Conservation (phyloP, 176 grass and related monocot species). For the Eragrostis nindensis region DNA sequence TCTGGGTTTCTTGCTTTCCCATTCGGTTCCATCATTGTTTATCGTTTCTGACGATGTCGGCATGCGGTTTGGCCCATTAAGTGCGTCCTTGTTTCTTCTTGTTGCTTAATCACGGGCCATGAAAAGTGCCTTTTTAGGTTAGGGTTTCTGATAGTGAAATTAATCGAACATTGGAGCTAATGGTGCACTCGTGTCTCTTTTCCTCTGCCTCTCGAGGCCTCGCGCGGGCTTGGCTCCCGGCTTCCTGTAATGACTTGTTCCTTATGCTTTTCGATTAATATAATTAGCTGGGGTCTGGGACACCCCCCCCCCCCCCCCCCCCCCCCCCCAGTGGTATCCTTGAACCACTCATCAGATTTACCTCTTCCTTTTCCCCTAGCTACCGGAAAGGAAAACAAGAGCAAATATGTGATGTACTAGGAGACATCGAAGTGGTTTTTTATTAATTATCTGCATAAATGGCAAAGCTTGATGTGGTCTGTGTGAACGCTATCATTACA, state of each 20-base stretch:
- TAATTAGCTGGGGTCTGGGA: no score
- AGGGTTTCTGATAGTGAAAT: constrained; percentile 7
- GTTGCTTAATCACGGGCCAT: background rate
- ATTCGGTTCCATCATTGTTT: background rate
- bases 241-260: no score
- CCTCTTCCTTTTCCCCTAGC: background rate
- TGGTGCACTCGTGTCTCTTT: no score
- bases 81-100: background rate
- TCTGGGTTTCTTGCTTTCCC: constrained; percentile 19
- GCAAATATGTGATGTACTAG: background rate
- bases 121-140: background rate
- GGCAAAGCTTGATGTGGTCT: background rate
- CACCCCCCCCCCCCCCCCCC: no score
- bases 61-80: background rate
- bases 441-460: background rate
- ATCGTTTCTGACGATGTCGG: constrained; percentile 17
- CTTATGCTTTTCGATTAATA: no score
- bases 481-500: background rate
- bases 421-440: background rate
- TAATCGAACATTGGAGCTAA: background rate
- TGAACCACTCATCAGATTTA: background rate
- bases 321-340: no score
- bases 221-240: no score
- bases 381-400: background rate
- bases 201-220: no score